phyloP scores from a whole-genome alignment of 352 stramenopile genomes.

The Globisporangium orthogonon region DNA sequence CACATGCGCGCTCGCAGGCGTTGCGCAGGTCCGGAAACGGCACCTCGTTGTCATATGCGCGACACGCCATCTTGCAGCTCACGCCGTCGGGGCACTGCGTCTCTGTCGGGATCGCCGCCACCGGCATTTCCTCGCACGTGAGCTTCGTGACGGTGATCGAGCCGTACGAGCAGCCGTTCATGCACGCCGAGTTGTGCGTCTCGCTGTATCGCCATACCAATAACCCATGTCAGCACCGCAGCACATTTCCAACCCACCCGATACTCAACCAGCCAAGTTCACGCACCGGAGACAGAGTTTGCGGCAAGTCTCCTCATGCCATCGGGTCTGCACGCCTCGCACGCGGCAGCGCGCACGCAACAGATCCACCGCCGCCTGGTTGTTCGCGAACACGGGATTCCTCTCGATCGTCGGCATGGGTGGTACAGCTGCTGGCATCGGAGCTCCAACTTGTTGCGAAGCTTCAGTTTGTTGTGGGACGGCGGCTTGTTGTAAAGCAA shows the following conservation, averaged over 20 bases:
- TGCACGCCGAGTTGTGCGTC: conserved; percentile 53
- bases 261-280: background rate
- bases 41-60: conserved; percentile 47
- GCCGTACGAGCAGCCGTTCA: conserved; percentile 72
- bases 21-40: conserved; percentile 42
- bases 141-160: conserved; percentile 67
- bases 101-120: conserved; percentile 19
- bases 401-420: background rate
- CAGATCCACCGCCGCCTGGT: conserved; percentile 26
- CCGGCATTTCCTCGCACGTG: conserved; percentile 45
- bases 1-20: conserved; percentile 47
- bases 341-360: conserved; percentile 52
- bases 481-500: background rate
- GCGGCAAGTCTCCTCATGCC: conserved; percentile 67
- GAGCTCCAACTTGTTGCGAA: too few relatives aligned
- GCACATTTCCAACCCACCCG: too few relatives aligned
- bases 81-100: conserved; percentile 47
- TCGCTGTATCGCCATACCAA: conserved; percentile 19
- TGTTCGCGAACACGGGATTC: conserved; percentile 11
- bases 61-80: conserved; percentile 51
- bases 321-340: conserved; percentile 54
- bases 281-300: conserved; percentile 50
- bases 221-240: background rate
- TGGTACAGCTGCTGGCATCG: conserved; percentile 4
- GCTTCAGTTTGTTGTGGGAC: background rate